Evolutionary conservation across 2,329 filamentous ascomycete species (phyloP).

Genomic region (Aureobasidium leucospermi): DNA sequence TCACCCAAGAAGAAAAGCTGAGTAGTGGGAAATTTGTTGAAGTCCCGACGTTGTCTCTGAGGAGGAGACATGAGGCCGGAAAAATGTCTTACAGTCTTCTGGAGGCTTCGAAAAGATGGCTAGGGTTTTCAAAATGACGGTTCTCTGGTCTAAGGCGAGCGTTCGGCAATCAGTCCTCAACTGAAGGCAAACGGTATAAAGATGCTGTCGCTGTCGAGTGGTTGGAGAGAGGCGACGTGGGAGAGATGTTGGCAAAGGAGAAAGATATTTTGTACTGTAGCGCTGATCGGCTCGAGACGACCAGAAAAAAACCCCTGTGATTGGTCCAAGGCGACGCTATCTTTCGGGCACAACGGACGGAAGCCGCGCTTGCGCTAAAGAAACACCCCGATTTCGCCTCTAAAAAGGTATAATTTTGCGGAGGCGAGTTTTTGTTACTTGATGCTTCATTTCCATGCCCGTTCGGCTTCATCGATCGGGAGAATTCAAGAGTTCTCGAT

Average conservation of each 20-base stretch:
- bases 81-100: background rate
- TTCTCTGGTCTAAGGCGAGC: background rate
- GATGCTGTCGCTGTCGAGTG: background rate
- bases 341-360: background rate
- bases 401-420: background rate
- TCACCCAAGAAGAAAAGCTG: slow-evolving; percentile 81
- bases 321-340: background rate
- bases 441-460: slow-evolving; percentile 10
- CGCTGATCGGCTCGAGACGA: background rate
- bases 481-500: background rate
- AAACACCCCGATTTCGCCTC: slow-evolving; percentile 1
- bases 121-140: background rate
- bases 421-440: slow-evolving; percentile 9
- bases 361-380: background rate
- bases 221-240: background rate
- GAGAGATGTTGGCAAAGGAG: slow-evolving; percentile 3
- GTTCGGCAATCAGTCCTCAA: background rate
- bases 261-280: slow-evolving; percentile 10
- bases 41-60: slow-evolving; percentile 38
- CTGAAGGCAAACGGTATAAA: background rate
- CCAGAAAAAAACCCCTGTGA: background rate
- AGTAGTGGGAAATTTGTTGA: slow-evolving; percentile 68
- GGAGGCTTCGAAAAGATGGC: background rate
- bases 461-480: background rate
- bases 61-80: slow-evolving; percentile 8